Conservation (phyloP, 176 grass and related monocot genomes). For the Pontederia paniculata region DNA sequence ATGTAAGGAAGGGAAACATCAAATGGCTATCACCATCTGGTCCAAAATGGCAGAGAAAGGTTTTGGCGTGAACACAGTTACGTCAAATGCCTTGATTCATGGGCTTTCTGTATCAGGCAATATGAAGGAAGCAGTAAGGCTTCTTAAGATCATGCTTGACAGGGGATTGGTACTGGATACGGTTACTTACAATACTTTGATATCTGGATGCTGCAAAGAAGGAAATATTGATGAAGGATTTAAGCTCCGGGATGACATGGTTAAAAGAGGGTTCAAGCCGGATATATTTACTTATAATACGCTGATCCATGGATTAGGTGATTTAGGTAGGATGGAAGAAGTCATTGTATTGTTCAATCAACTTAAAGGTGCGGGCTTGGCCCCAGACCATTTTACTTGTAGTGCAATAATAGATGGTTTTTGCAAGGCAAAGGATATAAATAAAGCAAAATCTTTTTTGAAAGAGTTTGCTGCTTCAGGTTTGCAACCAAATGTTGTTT, state of each 20-base stretch:
- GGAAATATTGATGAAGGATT: constrained; percentile 51
- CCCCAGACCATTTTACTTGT: constrained; percentile 66
- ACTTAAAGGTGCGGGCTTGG: constrained; percentile 46
- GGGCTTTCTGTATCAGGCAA: constrained; percentile 51
- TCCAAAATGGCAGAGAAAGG: constrained; percentile 39
- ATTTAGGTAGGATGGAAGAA: constrained; percentile 66
- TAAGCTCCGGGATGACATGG: constrained; percentile 65
- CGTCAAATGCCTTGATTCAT: constrained; percentile 85
- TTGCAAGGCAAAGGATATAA: constrained; percentile 69
- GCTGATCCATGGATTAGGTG: constrained; percentile 45
- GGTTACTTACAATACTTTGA: constrained; percentile 89
- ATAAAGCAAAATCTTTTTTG: constrained; percentile 57
- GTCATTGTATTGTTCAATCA: constrained; percentile 40
- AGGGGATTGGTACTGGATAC: constrained; percentile 44
- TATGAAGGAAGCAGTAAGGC: constrained; percentile 40
- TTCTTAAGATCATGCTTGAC: constrained; percentile 49
- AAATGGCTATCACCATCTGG: constrained; percentile 52
- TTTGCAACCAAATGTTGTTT: constrained; percentile 54
- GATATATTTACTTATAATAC: constrained; percentile 68
- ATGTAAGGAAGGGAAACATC: constrained; percentile 47
- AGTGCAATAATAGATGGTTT: constrained; percentile 68
- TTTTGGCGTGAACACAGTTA: constrained; percentile 48
- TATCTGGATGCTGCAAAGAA: constrained; percentile 58
- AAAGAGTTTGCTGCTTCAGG: constrained; percentile 41
- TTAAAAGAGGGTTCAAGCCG: constrained; percentile 61